These are phyloP conservation scores for Zychaea mexicana DNA, from an alignment of 371 early-diverging fungal species.

Conservation along the genomic window DNA sequence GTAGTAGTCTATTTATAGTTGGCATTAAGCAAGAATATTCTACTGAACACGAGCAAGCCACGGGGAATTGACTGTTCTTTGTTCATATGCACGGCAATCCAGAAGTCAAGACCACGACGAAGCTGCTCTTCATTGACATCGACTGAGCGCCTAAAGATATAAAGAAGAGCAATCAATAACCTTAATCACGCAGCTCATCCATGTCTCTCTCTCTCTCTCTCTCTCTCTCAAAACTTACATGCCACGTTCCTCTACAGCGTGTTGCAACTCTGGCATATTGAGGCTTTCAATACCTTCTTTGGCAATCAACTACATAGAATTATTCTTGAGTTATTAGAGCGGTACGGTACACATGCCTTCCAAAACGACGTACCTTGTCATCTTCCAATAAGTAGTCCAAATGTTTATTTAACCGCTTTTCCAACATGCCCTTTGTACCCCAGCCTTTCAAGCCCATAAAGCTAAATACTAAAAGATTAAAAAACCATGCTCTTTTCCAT, in stretches of 20 bases:
- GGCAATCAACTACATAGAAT: slow-evolving; percentile 47
- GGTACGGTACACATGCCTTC: background rate
- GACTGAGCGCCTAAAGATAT: slow-evolving; percentile 39
- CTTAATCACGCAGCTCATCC: background rate
- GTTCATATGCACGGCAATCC: slow-evolving; percentile 48
- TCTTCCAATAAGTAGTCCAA: slow-evolving; percentile 56
- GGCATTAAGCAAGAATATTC: slow-evolving; percentile 64
- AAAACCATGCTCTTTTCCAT: background rate
- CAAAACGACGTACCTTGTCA: slow-evolving; percentile 63
- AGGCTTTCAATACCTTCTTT: slow-evolving; percentile 54
- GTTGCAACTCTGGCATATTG: slow-evolving; percentile 41
- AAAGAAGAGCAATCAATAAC: background rate
- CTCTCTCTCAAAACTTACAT: slow-evolving; percentile 39
- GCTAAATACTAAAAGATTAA: slow-evolving; percentile 18
- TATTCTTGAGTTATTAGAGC: too few species aligned
- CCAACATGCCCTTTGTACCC: slow-evolving; percentile 57
- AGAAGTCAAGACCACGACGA: slow-evolving; percentile 56
- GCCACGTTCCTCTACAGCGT: slow-evolving; percentile 67
- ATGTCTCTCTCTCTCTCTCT: background rate
- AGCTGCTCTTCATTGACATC: slow-evolving; percentile 49
- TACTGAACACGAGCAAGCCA: slow-evolving; percentile 61
- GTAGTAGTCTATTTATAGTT: slow-evolving; percentile 40
- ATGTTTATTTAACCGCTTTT: slow-evolving; percentile 51
- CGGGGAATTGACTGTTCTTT: slow-evolving; percentile 40
- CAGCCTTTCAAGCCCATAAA: slow-evolving; percentile 61